Percentiles rank a stretch among this genome's conserved stretches.
These are phyloP conservation scores for Bassia scoparia DNA, from an alignment of 148 eudicot species.

Conservation along the genomic window DNA sequence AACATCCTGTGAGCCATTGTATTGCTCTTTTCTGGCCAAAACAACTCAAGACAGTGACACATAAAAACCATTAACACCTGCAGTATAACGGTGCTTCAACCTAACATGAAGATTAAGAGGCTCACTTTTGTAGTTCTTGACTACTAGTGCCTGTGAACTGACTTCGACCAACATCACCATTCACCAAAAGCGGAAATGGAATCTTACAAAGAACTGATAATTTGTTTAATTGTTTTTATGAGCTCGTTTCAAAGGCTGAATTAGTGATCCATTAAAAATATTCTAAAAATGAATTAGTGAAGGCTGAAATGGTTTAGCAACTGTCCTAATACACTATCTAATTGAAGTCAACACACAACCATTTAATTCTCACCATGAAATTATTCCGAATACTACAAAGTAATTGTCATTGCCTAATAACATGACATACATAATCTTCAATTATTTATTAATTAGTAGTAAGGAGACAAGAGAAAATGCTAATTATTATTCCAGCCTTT, in stretches of 20 bases:
- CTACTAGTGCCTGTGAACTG: too few relatives aligned
- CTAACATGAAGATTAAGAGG: background rate
- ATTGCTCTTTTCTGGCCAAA: background rate
- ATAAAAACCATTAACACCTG: background rate
- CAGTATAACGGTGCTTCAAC: background rate
- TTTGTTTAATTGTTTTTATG: background rate
- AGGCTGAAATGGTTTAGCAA: background rate
- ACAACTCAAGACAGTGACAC: background rate
- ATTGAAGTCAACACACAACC: background rate
- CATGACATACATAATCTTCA: background rate
- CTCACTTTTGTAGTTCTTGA: background rate
- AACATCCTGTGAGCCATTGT: background rate
- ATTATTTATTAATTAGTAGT: background rate
- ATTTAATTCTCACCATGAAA: background rate
- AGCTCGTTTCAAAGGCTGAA: background rate
- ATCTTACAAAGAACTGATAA: too few relatives aligned
- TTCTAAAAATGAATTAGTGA: background rate
- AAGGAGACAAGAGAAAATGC: background rate
- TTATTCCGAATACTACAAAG: too few relatives aligned
- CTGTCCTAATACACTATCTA: background rate
- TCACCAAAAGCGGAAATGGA: too few relatives aligned
- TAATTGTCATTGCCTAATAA: background rate
- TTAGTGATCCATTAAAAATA: slow-evolving; percentile 1
- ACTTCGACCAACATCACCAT: too few relatives aligned
- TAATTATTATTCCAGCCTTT: background rate